phyloP scores from a whole-genome alignment of 2,329 filamentous ascomycete genomes.

The Xylariaceae sp. region DNA sequence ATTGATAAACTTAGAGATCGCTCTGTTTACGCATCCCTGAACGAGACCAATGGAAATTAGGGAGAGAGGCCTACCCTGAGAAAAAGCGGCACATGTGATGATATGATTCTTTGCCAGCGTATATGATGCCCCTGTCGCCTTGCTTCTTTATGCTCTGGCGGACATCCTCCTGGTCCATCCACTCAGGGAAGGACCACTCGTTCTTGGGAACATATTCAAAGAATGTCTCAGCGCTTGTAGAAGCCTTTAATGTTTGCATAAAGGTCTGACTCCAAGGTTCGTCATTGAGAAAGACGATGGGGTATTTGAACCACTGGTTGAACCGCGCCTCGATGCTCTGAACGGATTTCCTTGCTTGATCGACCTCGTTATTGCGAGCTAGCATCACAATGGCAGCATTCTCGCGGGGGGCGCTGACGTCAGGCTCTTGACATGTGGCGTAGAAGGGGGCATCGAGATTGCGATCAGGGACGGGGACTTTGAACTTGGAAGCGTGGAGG shows the following conservation, averaged over 20 bases:
- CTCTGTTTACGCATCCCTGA: not conserved
- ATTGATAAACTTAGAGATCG: constrained; percentile 8
- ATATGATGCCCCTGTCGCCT: constrained; percentile 33
- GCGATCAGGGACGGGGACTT: constrained; percentile 23
- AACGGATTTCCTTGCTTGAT: constrained; percentile 37
- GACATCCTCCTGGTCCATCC: constrained; percentile 31
- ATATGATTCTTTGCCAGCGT: constrained; percentile 39
- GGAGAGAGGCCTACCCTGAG: constrained; percentile 34
- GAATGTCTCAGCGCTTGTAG: constrained; percentile 33
- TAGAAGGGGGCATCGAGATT: constrained; percentile 28
- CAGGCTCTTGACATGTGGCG: constrained; percentile 24
- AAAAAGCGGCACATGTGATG: constrained; percentile 43
- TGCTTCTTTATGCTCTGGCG: constrained; percentile 32
- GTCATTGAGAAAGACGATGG: constrained; percentile 45
- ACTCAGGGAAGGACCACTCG: constrained; percentile 39
- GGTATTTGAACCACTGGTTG: constrained; percentile 46
- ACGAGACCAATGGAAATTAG: not conserved
- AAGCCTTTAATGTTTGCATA: constrained; percentile 27
- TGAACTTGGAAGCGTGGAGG: constrained; percentile 20
- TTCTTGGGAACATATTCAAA: constrained; percentile 40
- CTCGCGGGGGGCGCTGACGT: constrained; percentile 31
- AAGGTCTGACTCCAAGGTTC: constrained; percentile 38
- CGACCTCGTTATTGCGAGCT: constrained; percentile 41
- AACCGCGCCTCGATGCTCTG: constrained; percentile 41
- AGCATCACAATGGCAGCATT: constrained; percentile 45